phyloP scores from a whole-genome alignment of 2,329 filamentous ascomycete genomes.

The Cytospora piceicola region DNA sequence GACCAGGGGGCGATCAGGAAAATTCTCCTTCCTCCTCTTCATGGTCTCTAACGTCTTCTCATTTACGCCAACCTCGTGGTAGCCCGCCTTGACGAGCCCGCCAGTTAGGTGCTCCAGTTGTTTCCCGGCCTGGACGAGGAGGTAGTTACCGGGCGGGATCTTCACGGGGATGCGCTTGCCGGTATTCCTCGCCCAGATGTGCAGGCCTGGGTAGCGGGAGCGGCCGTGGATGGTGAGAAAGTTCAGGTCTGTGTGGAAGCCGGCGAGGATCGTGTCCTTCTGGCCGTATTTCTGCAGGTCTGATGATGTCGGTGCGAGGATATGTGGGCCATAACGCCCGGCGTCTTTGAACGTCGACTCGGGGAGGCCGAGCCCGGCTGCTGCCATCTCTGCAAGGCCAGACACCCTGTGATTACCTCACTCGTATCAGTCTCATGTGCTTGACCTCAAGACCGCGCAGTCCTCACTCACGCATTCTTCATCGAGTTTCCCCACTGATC shows the following conservation, averaged over 20 bases:
- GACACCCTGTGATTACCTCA: conserved; percentile 47
- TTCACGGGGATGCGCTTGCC: conserved; percentile 61
- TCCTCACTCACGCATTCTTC: conserved; percentile 57
- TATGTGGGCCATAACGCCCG: conserved; percentile 62
- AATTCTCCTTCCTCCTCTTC: conserved; percentile 44
- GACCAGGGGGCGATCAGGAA: conserved; percentile 55
- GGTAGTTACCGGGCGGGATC: conserved; percentile 61
- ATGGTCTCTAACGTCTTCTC: conserved; percentile 54
- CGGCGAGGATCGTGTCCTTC: conserved; percentile 62
- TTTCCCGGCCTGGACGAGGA: conserved; percentile 66
- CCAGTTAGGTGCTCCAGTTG: conserved; percentile 66
- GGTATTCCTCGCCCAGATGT: conserved; percentile 68
- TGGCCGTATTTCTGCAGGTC: conserved; percentile 58
- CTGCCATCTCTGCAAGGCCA: conserved; percentile 62
- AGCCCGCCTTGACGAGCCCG: conserved; percentile 64
- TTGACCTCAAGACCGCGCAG: neutral
- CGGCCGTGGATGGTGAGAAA: conserved; percentile 68
- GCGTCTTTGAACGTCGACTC: conserved; percentile 58
- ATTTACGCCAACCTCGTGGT: conserved; percentile 65
- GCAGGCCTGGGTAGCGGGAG: conserved; percentile 63
- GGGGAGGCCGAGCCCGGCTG: conserved; percentile 58
- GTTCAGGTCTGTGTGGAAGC: conserved; percentile 68
- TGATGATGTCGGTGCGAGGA: conserved; percentile 64
- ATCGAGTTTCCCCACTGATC: conserved; percentile 61
- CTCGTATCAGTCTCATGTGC: neutral